Conservation (phyloP, 1,284 basidiomycete genomes). For the Agaricales sp. region DNA sequence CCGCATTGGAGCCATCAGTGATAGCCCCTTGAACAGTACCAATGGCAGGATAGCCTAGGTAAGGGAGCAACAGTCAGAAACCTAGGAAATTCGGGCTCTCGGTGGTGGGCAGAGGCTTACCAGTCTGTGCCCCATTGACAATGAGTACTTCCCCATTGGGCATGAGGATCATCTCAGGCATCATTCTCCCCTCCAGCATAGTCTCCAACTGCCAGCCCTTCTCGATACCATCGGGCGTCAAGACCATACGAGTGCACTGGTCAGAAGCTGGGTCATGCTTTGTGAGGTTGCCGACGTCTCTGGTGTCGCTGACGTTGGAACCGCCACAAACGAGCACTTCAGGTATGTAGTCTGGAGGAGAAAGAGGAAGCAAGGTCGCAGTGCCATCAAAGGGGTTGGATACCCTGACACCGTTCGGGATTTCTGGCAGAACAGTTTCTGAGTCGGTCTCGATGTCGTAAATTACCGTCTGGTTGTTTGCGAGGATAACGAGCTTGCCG, state of each 20-base stretch:
- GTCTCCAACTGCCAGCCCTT: slow-evolving; percentile 27
- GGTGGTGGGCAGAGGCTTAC: no score
- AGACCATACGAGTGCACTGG: slow-evolving; percentile 30
- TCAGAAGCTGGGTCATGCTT: slow-evolving; percentile 30
- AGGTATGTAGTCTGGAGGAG: slow-evolving; percentile 31
- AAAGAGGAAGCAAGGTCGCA: slow-evolving; percentile 37
- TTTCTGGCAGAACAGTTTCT: slow-evolving; percentile 5
- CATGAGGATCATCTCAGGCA: slow-evolving; percentile 39
- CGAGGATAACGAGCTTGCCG: slow-evolving; percentile 10
- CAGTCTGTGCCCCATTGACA: slow-evolving; percentile 30
- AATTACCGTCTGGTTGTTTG: slow-evolving; percentile 6
- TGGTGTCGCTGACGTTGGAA: slow-evolving; percentile 18
- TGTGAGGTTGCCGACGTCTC: slow-evolving; percentile 21
- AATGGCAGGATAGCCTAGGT: slow-evolving; percentile 34
- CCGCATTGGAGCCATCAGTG: slow-evolving; percentile 33
- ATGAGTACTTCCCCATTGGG: slow-evolving; percentile 44
- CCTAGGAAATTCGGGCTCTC: no score
- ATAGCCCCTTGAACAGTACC: slow-evolving; percentile 26
- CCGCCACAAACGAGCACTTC: slow-evolving; percentile 44
- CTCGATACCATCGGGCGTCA: slow-evolving; percentile 26
- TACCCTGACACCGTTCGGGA: slow-evolving; percentile 9
- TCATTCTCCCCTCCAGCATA: slow-evolving; percentile 28
- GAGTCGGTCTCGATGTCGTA: slow-evolving; percentile 5
- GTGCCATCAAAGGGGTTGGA: slow-evolving; percentile 37
- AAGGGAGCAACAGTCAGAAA: no score